Percentiles rank a stretch among this genome's conserved stretches.
phyloP scores from a whole-genome alignment of 176 grass and related monocot species.

The Avena atlantica region DNA sequence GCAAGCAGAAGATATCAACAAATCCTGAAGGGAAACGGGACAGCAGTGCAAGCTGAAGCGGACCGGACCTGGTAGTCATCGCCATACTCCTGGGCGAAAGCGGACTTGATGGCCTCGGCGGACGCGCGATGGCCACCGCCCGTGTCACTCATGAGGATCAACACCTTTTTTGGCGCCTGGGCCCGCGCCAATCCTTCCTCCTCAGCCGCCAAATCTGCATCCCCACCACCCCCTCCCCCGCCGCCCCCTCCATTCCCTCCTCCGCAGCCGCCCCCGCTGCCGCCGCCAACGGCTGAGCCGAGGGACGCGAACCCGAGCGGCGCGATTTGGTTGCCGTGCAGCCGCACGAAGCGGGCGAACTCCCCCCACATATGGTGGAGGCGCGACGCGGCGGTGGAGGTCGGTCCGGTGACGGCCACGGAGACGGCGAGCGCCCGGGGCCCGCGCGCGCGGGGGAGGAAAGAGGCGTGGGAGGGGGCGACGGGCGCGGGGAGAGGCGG shows the following conservation, averaged over 20 bases:
- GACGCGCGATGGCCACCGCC: slow-evolving; percentile 93
- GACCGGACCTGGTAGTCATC: slow-evolving; percentile 74
- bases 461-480: slow-evolving; percentile 39
- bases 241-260: background rate
- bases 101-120: slow-evolving; percentile 88
- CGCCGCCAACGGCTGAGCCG: slow-evolving; percentile 32
- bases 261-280: background rate
- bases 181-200: slow-evolving; percentile 53
- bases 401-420: slow-evolving; percentile 24
- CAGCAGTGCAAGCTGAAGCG: background rate
- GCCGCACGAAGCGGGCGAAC: slow-evolving; percentile 66
- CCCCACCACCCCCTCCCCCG: slow-evolving; percentile 17
- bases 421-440: slow-evolving; percentile 48
- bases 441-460: slow-evolving; percentile 52
- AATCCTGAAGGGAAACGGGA: background rate
- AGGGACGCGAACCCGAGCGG: slow-evolving; percentile 79
- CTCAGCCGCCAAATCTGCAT: slow-evolving; percentile 36
- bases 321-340: slow-evolving; percentile 69
- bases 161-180: slow-evolving; percentile 79
- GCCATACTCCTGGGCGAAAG: slow-evolving; percentile 84
- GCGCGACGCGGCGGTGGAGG: slow-evolving; percentile 21
- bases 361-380: slow-evolving; percentile 60
- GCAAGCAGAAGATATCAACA: background rate
- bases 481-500: slow-evolving; percentile 34
- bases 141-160: slow-evolving; percentile 98